Percentiles rank a stretch among this genome's conserved stretches.
phyloP scores from a whole-genome alignment of 805 yeast genomes.

The Grigorovia jiainica region DNA sequence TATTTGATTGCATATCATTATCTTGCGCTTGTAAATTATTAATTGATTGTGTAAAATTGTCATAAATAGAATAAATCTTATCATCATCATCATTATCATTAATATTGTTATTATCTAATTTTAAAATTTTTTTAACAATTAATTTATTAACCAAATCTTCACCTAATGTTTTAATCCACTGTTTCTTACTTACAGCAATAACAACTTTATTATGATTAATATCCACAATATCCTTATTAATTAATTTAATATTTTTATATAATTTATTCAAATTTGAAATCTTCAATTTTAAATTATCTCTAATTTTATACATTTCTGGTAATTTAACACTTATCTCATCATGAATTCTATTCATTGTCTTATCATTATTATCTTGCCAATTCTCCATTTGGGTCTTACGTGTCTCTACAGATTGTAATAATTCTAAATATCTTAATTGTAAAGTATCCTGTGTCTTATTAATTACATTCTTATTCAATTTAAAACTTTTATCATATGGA shows the following conservation, averaged over 20 bases:
- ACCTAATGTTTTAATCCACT: constrained; percentile 25
- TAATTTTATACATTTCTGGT: constrained; percentile 10
- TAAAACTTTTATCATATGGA: constrained; percentile 2
- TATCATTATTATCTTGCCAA: constrained; percentile 18
- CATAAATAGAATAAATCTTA: constrained; percentile 15
- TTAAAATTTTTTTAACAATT: constrained; percentile 14
- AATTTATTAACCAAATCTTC: constrained; percentile 13
- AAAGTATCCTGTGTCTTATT: constrained; percentile 9
- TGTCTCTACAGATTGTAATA: constrained; percentile 20
- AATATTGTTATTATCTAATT: constrained; percentile 4
- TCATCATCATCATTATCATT: constrained; percentile 3
- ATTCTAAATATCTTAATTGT: constrained; percentile 17
- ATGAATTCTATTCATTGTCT: constrained; percentile 8
- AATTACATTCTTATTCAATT: constrained; percentile 8
- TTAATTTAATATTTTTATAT: constrained; percentile 16
- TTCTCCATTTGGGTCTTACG: constrained; percentile 18
- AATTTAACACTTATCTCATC: constrained; percentile 7
- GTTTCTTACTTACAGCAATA: constrained; percentile 15
- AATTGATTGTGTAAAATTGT: constrained; percentile 22
- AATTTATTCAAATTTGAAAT: constrained; percentile 15
- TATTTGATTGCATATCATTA: constrained; percentile 20
- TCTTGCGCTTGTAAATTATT: constrained; percentile 13
- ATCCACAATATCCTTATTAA: constrained; percentile 18
- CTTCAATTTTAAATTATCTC: constrained; percentile 5
- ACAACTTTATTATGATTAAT: constrained; percentile 17